Evolutionary conservation across 2,329 filamentous ascomycete genomes (phyloP).

Genomic region (Talaromyces sp.): DNA sequence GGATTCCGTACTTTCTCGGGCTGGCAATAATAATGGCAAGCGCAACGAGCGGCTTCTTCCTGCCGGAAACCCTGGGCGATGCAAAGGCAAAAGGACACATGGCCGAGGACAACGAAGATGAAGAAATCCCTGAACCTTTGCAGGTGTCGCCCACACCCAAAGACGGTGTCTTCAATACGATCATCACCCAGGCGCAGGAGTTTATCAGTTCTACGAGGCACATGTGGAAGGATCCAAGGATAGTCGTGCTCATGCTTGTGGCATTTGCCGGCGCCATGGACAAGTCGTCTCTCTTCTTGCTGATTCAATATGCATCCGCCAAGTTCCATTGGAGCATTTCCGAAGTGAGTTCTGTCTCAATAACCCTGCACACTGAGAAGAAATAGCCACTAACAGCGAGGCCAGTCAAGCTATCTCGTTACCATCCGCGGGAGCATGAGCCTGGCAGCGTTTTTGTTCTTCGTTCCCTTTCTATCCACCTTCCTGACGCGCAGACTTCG

Average conservation of each 20-base stretch:
- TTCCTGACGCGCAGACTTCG: constrained; percentile 14
- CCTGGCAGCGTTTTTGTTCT: constrained; percentile 17
- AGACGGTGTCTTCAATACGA: constrained; percentile 3
- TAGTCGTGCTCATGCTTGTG: constrained; percentile 18
- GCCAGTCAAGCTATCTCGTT: constrained; percentile 25
- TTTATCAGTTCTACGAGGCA: constrained; percentile 19
- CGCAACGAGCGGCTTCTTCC: background rate
- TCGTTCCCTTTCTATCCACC: constrained; percentile 19
- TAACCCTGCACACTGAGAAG: background rate
- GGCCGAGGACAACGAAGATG: background rate
- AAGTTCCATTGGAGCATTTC: constrained; percentile 25
- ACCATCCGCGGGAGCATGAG: constrained; percentile 20
- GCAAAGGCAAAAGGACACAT: background rate
- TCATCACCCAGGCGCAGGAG: constrained; percentile 13
- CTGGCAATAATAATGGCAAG: background rate
- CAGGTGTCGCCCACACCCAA: background rate
- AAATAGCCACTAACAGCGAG: constrained; percentile 2
- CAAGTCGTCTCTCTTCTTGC: constrained; percentile 17
- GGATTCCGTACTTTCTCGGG: constrained; percentile 8
- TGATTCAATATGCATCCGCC: constrained; percentile 26
- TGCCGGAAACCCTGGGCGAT: constrained; percentile 7
- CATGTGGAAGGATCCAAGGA: constrained; percentile 19
- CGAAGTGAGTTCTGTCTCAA: constrained; percentile 13
- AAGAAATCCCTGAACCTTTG: background rate
- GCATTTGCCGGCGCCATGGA: constrained; percentile 20